Conservation (phyloP, 2,329 filamentous ascomycete genomes). For the Fusarium marasasianum region DNA sequence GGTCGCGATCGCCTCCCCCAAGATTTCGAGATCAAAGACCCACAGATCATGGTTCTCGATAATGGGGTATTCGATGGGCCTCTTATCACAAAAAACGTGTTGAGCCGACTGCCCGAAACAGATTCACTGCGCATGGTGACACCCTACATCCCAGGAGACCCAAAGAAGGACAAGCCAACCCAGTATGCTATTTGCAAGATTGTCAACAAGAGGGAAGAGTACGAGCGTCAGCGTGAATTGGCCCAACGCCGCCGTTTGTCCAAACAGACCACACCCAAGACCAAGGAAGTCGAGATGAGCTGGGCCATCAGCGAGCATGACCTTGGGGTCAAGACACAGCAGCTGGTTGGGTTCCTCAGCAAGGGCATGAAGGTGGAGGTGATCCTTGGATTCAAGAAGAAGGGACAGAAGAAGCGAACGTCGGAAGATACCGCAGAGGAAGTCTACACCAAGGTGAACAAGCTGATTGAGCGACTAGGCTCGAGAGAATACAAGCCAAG, state of each 20-base stretch:
- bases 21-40: slow-evolving; percentile 57
- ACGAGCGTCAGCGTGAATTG: slow-evolving; percentile 52
- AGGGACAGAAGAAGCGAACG: slow-evolving; percentile 66
- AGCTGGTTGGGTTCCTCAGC: slow-evolving; percentile 73
- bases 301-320: slow-evolving; percentile 87
- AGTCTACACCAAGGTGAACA: slow-evolving; percentile 58
- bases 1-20: slow-evolving; percentile 52
- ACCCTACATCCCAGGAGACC: slow-evolving; percentile 48
- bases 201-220: slow-evolving; percentile 65
- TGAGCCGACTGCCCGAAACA: slow-evolving; percentile 50
- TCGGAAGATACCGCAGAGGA: slow-evolving; percentile 69
- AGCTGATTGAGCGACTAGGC: slow-evolving; percentile 47
- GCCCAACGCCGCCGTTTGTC: slow-evolving; percentile 57
- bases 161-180: slow-evolving; percentile 33
- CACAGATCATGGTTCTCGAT: slow-evolving; percentile 54
- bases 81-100: slow-evolving; percentile 50
- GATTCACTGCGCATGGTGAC: slow-evolving; percentile 55
- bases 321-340: slow-evolving; percentile 74
- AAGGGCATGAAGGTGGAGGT: slow-evolving; percentile 83
- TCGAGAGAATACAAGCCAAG: slow-evolving; percentile 56
- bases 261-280: slow-evolving; percentile 52
- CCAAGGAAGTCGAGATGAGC: slow-evolving; percentile 87
- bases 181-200: slow-evolving; percentile 75
- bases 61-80: slow-evolving; percentile 53
- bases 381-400: slow-evolving; percentile 68